Evolutionary conservation across 2,329 filamentous ascomycete genomes (phyloP), one percentile per base, ranked within the genome.

Genomic region (Verticillium zaregamsianum): DNA sequence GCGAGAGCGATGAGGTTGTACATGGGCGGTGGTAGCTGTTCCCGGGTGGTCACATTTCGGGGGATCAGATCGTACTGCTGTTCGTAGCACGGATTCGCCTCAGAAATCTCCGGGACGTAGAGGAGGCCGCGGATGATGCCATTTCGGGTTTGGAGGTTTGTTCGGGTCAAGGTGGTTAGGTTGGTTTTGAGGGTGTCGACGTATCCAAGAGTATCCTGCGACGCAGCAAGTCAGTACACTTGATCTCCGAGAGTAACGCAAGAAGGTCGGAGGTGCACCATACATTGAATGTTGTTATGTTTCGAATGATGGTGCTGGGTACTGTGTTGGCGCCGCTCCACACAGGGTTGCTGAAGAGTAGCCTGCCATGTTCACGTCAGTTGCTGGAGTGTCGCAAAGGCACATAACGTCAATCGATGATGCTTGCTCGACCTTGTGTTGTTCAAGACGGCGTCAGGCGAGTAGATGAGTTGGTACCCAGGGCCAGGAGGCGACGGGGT

Each of bases 1-100:
- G 92, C 93, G 59, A 97, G 78, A 32, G 90, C 93, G 68, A 97
- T 86, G 59, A 93, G 80, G 61, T 89, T 87, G 73, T 91, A 92
- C 66, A 90, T 86, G 57, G 83, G 82, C 0, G 82, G 79, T 0
- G 87, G 87, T 1, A 97, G 84, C 69, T 95, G 83, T n/a, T 76
- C 73, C 67, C 85, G 83, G 17, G 89, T 86, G 14, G 92, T 96
- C 60, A 87, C 91, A 73, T 95, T 93, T 40, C 73, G 68, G 1
- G 93, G 91, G 9, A 97, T 82, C 67, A 89, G 87, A n/a, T 82
- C 74, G 49, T 81, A 81, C 52, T 89, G 86, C 56, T 84, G 75
- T 17, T 86, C 78, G 70, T 81, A 81, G 77, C 93, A 97, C 0
- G 80, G 76, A 64, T 89, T 82, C 61, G 80, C 72, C 12, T 70